Evolutionary conservation across 768 basidiomycete species (phyloP).

Genomic region (Amanita thiersii): DNA sequence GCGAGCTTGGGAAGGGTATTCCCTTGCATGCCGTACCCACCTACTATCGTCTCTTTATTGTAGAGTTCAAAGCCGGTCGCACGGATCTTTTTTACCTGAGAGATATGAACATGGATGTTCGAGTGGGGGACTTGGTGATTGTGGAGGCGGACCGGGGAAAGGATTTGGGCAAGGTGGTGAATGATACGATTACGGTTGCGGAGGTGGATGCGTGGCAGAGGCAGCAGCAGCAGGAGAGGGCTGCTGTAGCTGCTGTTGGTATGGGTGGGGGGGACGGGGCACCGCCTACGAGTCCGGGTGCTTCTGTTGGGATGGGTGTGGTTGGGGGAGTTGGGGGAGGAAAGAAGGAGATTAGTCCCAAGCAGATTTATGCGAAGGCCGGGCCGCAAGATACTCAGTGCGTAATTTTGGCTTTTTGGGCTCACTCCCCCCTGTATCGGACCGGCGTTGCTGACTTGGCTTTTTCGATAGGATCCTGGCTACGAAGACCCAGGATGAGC

Average conservation of each 20-base stretch:
- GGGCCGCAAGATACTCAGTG: slow-evolving; percentile 72
- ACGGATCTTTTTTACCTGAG: slow-evolving; percentile 92
- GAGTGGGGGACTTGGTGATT: slow-evolving; percentile 87
- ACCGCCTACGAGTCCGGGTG: slow-evolving; percentile 41
- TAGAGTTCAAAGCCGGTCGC: slow-evolving; percentile 96
- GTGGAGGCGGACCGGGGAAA: slow-evolving; percentile 95
- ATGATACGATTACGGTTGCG: slow-evolving; percentile 81
- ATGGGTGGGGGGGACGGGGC: slow-evolving; percentile 23
- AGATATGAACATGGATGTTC: slow-evolving; percentile 52
- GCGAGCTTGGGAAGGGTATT: slow-evolving; percentile 83
- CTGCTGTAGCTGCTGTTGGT: slow-evolving; percentile 34
- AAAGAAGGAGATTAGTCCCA: slow-evolving; percentile 94
- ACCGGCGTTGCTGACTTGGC: slow-evolving; percentile 6
- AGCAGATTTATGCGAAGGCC: slow-evolving; percentile 92
- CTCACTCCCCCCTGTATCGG: slow-evolving; percentile 7
- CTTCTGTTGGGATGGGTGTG: slow-evolving; percentile 21
- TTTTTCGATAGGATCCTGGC: slow-evolving; percentile 48
- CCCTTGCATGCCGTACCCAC: slow-evolving; percentile 78
- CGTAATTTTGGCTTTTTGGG: slow-evolving; percentile 16
- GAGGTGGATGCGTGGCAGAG: slow-evolving; percentile 91
- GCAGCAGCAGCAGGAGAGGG: slow-evolving; percentile 55
- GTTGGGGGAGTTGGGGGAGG: slow-evolving; percentile 24
- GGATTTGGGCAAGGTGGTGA: slow-evolving; percentile 87
- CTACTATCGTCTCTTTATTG: slow-evolving; percentile 87
- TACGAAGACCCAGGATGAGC: slow-evolving; percentile 83